Evolutionary conservation across 768 basidiomycete genomes (phyloP).

Genomic region (Scleroderma bovista): DNA sequence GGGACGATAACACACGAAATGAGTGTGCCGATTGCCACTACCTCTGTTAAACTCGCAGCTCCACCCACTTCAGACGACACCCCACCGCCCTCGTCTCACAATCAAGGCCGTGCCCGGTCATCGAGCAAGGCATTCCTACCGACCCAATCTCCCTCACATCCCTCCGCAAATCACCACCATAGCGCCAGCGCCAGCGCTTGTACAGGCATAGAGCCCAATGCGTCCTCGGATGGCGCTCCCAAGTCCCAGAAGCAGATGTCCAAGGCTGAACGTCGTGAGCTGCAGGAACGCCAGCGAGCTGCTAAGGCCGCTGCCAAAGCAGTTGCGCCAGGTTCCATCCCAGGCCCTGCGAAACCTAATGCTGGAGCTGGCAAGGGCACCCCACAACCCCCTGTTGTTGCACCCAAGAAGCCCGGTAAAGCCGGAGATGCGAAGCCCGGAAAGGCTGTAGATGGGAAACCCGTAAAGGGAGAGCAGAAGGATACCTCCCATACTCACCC

Average conservation of each 20-base stretch:
- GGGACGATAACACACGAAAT: slow-evolving; percentile 11
- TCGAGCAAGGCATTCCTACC: slow-evolving; percentile 1
- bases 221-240: slow-evolving; percentile 11
- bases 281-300: slow-evolving; percentile 75
- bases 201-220: slow-evolving; percentile 3
- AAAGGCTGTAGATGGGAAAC: slow-evolving; percentile 15
- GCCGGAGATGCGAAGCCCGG: slow-evolving; percentile 18
- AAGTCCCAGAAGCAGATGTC: slow-evolving; percentile 68
- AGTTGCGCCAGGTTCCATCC: slow-evolving; percentile 13
- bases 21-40: not conserved
- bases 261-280: slow-evolving; percentile 73
- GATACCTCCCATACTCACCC: slow-evolving; percentile 15
- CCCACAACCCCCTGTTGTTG: slow-evolving; percentile 7
- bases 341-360: slow-evolving; percentile 26
- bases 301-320: slow-evolving; percentile 57
- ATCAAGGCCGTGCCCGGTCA: not conserved
- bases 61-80: not conserved
- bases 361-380: slow-evolving; percentile 17
- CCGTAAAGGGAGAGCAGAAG: slow-evolving; percentile 20
- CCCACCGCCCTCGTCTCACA: slow-evolving; percentile 4
- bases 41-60: slow-evolving; percentile 17
- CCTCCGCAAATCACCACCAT: not conserved
- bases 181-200: not conserved
- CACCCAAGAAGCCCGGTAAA: slow-evolving; percentile 12
- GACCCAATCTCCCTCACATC: slow-evolving; percentile 1